These are phyloP conservation scores for Myxozyma neotropica DNA, from an alignment of 805 yeast genomes.

Conservation along the genomic window DNA sequence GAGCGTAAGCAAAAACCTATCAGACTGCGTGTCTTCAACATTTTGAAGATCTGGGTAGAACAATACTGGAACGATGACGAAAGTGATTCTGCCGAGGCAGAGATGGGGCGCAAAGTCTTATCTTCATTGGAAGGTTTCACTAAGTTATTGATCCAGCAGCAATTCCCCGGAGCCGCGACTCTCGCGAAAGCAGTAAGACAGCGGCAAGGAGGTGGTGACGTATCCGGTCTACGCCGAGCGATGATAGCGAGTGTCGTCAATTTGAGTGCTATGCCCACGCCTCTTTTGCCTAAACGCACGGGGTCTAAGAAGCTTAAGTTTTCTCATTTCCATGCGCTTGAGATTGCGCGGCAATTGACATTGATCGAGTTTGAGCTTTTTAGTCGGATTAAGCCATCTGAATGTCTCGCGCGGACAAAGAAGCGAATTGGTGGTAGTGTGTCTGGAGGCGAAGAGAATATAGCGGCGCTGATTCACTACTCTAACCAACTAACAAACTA, in stretches of 20 bases:
- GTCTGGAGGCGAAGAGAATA: slow-evolving; percentile 38
- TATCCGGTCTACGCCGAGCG: slow-evolving; percentile 1
- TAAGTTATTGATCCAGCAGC: slow-evolving; percentile 16
- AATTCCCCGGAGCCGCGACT: slow-evolving; percentile 33
- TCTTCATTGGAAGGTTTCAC: slow-evolving; percentile 20
- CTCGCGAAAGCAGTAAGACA: slow-evolving; percentile 47
- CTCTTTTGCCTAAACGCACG: slow-evolving; percentile 37
- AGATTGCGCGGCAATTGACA: slow-evolving; percentile 82
- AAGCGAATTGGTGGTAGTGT: slow-evolving; percentile 39
- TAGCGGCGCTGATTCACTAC: slow-evolving; percentile 59
- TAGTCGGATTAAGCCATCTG: slow-evolving; percentile 66
- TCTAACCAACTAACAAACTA: slow-evolving; percentile 84
- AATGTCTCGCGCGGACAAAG: slow-evolving; percentile 47
- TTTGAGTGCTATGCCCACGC: slow-evolving; percentile 35
- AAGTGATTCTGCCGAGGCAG: slow-evolving; percentile 48
- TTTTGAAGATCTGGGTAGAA: slow-evolving; percentile 66
- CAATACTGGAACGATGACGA: slow-evolving; percentile 68
- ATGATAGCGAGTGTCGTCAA: slow-evolving; percentile 10
- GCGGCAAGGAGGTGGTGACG: slow-evolving; percentile 33
- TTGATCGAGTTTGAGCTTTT: slow-evolving; percentile 70
- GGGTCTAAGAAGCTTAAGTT: slow-evolving; percentile 44
- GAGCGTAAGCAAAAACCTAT: slow-evolving; percentile 69
- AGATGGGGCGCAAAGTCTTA: slow-evolving; percentile 16
- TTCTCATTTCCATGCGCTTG: slow-evolving; percentile 68
- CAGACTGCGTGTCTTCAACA: slow-evolving; percentile 61